Evolutionary conservation across 1,139 yeast genomes (phyloP).

Genomic region (Yamadazyma triangularis): DNA sequence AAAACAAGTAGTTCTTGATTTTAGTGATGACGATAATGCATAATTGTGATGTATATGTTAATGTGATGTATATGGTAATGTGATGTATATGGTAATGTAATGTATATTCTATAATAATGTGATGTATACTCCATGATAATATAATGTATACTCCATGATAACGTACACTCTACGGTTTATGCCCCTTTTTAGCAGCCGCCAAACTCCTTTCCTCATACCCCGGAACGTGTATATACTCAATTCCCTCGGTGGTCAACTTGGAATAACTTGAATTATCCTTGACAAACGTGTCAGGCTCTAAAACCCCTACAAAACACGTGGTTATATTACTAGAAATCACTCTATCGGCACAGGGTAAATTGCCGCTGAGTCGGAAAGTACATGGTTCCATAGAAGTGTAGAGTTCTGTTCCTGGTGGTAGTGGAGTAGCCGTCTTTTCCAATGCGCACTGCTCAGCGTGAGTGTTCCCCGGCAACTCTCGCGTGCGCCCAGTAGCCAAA

Average conservation of each 20-base stretch:
- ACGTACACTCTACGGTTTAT: slow-evolving; percentile 35
- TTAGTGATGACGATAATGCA: slow-evolving; percentile 15
- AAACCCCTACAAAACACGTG: slow-evolving; percentile 85
- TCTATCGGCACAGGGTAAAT: slow-evolving; percentile 81
- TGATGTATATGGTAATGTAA: too few relatives aligned
- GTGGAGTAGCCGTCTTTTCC: slow-evolving; percentile 56
- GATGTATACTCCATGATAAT: too few relatives aligned
- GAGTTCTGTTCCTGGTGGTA: slow-evolving; percentile 76
- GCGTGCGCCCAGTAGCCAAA: slow-evolving; percentile 76
- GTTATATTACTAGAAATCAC: slow-evolving; percentile 54
- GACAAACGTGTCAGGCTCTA: slow-evolving; percentile 88
- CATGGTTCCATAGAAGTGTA: slow-evolving; percentile 99
- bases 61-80: too few relatives aligned
- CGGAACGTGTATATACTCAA: slow-evolving; percentile 75
- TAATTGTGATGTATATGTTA: too few relatives aligned
- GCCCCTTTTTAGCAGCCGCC: slow-evolving; percentile 75
- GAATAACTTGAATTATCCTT: slow-evolving; percentile 64
- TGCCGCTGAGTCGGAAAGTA: slow-evolving; percentile 83
- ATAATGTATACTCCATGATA: too few relatives aligned
- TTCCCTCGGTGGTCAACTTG: slow-evolving; percentile 49
- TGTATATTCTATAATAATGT: too few relatives aligned
- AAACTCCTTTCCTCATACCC: slow-evolving; percentile 78
- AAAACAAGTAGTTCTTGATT: slow-evolving; percentile 47
- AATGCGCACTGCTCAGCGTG: slow-evolving; percentile 98
- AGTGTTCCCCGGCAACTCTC: slow-evolving; percentile 93